phyloP scores from a whole-genome alignment of 2,329 filamentous ascomycete genomes.

The Aspergillus awamori region DNA sequence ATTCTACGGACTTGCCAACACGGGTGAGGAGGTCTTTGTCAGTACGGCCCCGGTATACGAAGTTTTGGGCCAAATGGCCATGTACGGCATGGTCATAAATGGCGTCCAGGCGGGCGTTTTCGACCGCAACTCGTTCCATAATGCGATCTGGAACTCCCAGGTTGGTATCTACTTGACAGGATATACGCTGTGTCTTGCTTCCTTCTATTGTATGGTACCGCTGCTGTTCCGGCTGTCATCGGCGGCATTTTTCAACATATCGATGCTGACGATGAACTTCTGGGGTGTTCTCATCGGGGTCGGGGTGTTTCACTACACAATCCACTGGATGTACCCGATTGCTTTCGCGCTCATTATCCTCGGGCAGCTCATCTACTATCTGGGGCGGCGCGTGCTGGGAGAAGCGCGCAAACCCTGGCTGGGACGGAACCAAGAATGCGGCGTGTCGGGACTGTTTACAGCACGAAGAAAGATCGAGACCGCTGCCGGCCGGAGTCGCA shows the following conservation, averaged over 20 bases:
- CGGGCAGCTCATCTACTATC: slow-evolving; percentile 84
- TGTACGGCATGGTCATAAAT: slow-evolving; percentile 89
- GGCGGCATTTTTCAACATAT: slow-evolving; percentile 96
- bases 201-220: slow-evolving; percentile 89
- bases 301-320: slow-evolving; percentile 74
- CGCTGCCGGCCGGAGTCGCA: slow-evolving; percentile 6
- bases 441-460: slow-evolving; percentile 79
- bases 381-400: slow-evolving; percentile 65
- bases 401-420: slow-evolving; percentile 83
- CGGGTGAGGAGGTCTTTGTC: slow-evolving; percentile 93
- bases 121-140: slow-evolving; percentile 72
- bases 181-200: slow-evolving; percentile 77
- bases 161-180: slow-evolving; percentile 84
- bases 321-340: slow-evolving; percentile 93
- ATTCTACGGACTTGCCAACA: slow-evolving; percentile 88
- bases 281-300: slow-evolving; percentile 95
- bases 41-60: slow-evolving; percentile 85
- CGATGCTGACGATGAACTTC: slow-evolving; percentile 89
- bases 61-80: slow-evolving; percentile 85
- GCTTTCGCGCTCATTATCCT: slow-evolving; percentile 91
- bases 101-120: slow-evolving; percentile 90
- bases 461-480: slow-evolving; percentile 72
- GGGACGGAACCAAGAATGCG: slow-evolving; percentile 79
- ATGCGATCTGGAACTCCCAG: slow-evolving; percentile 65
- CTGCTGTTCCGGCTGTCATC: slow-evolving; percentile 85